A percentile compares a stretch with the other conserved stretches of the same genome.
These are phyloP conservation scores for Beauveria medogensis DNA, from an alignment of 2,329 filamentous ascomycete species.

Conservation along the genomic window DNA sequence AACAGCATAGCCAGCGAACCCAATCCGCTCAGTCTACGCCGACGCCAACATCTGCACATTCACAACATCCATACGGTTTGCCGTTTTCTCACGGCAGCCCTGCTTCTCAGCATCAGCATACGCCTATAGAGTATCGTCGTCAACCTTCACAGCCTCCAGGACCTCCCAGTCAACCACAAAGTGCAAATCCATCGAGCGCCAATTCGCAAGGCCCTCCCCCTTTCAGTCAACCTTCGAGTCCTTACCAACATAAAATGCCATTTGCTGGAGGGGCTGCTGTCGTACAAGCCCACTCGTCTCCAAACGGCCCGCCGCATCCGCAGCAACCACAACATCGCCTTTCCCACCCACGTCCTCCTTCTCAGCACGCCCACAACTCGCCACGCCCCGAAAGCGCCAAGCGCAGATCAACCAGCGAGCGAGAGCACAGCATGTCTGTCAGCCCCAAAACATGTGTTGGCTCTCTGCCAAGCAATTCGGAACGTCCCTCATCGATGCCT, in stretches of 20 bases:
- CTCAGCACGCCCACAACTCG: constrained; percentile 37
- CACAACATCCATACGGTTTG: constrained; percentile 45
- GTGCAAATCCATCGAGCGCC: constrained; percentile 34
- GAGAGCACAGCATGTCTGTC: constrained; percentile 64
- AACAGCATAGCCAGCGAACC: constrained; percentile 37
- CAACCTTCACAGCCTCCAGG: constrained; percentile 48
- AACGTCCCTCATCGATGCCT: constrained; percentile 17
- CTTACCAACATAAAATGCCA: constrained; percentile 46
- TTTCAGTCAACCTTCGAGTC: constrained; percentile 39
- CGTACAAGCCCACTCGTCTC: constrained; percentile 6
- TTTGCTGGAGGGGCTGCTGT: background rate
- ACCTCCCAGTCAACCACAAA: constrained; percentile 43
- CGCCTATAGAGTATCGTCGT: constrained; percentile 34
- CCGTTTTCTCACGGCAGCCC: constrained; percentile 48
- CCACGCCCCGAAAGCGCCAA: constrained; percentile 36
- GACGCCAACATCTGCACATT: constrained; percentile 55
- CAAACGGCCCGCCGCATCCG: constrained; percentile 8
- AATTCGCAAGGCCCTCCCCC: constrained; percentile 23
- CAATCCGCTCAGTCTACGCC: constrained; percentile 51
- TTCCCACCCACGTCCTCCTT: constrained; percentile 24
- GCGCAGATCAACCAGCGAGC: constrained; percentile 50
- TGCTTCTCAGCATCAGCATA: constrained; percentile 35
- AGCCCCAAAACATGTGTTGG: constrained; percentile 67
- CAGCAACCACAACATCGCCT: constrained; percentile 9
- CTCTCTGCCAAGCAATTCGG: constrained; percentile 39